phyloP scores from a whole-genome alignment of 352 stramenopile species.

The Globisporangium nunn region DNA sequence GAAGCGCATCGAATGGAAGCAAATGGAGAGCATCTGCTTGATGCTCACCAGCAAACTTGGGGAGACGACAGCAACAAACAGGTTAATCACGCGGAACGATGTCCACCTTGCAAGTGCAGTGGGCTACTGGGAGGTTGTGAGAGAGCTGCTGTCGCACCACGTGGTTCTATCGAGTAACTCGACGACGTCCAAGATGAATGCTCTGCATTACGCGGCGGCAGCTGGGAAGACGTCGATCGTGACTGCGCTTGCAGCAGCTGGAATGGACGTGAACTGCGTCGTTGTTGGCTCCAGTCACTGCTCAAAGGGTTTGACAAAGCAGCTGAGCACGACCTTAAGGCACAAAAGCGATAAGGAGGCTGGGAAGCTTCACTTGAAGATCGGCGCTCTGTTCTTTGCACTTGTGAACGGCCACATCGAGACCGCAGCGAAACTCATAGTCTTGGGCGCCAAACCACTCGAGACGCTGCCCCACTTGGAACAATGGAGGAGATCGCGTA shows the following conservation, averaged over 20 bases:
- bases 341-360: neutral
- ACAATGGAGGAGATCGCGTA: slow-evolving; percentile 2
- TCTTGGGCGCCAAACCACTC: slow-evolving; percentile 41
- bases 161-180: slow-evolving; percentile 31
- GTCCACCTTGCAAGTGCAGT: slow-evolving; percentile 35
- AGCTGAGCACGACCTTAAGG: neutral
- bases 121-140: slow-evolving; percentile 43
- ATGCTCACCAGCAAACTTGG: slow-evolving; percentile 28
- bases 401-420: slow-evolving; percentile 44
- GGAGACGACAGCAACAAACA: slow-evolving; percentile 21
- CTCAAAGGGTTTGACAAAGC: slow-evolving; percentile 2
- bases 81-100: slow-evolving; percentile 42
- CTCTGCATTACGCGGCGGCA: slow-evolving; percentile 40
- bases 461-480: slow-evolving; percentile 32
- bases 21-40: slow-evolving; percentile 31
- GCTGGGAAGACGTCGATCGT: slow-evolving; percentile 37
- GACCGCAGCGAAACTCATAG: slow-evolving; percentile 48
- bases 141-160: slow-evolving; percentile 41
- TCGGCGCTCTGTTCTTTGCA: slow-evolving; percentile 40
- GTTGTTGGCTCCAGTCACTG: neutral
- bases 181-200: slow-evolving; percentile 31
- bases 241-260: slow-evolving; percentile 31
- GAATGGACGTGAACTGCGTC: slow-evolving; percentile 54
- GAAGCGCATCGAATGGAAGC: slow-evolving; percentile 29
- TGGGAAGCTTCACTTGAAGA: slow-evolving; percentile 10